Evolutionary conservation across 139 green algal genomes (phyloP), one percentile per base, ranked within the genome.

Genomic region (Coccomyxa sp.): DNA sequence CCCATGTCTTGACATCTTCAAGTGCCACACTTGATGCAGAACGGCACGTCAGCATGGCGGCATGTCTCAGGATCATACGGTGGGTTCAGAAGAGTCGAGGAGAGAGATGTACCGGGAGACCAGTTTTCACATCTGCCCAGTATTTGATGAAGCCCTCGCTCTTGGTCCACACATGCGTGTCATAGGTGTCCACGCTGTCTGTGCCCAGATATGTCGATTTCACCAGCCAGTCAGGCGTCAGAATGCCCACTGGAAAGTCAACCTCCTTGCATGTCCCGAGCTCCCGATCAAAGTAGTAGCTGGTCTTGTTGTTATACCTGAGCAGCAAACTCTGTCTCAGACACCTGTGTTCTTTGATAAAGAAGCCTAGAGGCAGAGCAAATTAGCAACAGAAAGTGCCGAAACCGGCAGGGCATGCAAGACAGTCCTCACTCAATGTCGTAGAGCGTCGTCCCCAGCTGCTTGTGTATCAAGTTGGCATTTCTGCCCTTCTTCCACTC

Each of bases 201-300:
- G 40, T 16, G 3, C 78, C 78, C 22, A 82, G 29, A 39, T 78
- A 82, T 0, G 38, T 64, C 39, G 78, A 70, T 9, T 74, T 64
- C 7, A 7, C 31, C 36, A 82, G 71, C 78, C 78, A 82, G 38
- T 82, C 54, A 36, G 78, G 78, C 36, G 71, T 50, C 2, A 82
- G 71, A 35, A 82, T 78, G 3, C 78, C 78, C 7, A 82, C 78
- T 54, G 78, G 78, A 64, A 75, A 41, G 1, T 58, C 33, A 1
- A 82, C 68, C 22, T 14, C 39, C 55, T 58, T 24, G 55, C 44
- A 31, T 76, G 18, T 35, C 33, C 35, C 29, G 24, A 37, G 40
- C 7, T 76, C 41, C 22, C 33, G 24, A 27, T 77, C 41, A 39
- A 76, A 77, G 31, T 68, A 81, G 40, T 72, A 68, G 16, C 58